Conservation (phyloP, 2,329 filamentous ascomycete genomes). For the Aspergillaceae sp. region DNA sequence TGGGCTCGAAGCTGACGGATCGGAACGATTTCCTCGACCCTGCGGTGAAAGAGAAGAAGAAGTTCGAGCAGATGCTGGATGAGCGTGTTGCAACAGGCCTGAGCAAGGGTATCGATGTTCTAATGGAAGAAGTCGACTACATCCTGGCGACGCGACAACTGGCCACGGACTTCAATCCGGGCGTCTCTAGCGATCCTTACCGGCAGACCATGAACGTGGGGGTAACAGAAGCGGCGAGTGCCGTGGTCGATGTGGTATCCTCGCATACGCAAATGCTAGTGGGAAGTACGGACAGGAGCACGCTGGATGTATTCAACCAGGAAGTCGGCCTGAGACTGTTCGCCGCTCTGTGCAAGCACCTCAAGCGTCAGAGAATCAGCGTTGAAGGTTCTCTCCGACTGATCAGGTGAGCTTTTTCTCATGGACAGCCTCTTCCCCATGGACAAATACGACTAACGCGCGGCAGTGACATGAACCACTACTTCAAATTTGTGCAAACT, state of each 20-base stretch:
- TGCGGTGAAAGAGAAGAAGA: conserved; percentile 90
- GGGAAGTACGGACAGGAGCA: conserved; percentile 93
- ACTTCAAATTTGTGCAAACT: conserved; percentile 73
- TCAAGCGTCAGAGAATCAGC: conserved; percentile 90
- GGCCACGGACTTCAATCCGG: conserved; percentile 84
- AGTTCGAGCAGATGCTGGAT: conserved; percentile 97
- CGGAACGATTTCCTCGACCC: conserved; percentile 91
- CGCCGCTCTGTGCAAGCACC: conserved; percentile 85
- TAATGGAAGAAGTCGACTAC: conserved; percentile 98
- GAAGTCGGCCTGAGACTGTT: conserved; percentile 93
- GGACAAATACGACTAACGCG: conserved; percentile 2
- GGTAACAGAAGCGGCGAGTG: conserved; percentile 67
- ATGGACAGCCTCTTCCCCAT: background rate
- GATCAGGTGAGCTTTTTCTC: conserved; percentile 50
- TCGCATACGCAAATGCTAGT: conserved; percentile 88
- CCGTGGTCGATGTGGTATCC: conserved; percentile 75
- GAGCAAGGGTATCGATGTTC: conserved; percentile 94
- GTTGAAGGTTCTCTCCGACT: conserved; percentile 83
- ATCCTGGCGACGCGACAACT: conserved; percentile 80
- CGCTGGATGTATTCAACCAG: conserved; percentile 96
- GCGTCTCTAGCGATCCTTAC: conserved; percentile 25
- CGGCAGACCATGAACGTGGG: conserved; percentile 41
- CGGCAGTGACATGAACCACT: conserved; percentile 81
- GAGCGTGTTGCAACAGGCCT: conserved; percentile 91
- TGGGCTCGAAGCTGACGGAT: conserved; percentile 72